These are phyloP conservation scores for Sporothrix brasiliensis DNA, from an alignment of 2,329 filamentous ascomycete species.

Conservation along the genomic window DNA sequence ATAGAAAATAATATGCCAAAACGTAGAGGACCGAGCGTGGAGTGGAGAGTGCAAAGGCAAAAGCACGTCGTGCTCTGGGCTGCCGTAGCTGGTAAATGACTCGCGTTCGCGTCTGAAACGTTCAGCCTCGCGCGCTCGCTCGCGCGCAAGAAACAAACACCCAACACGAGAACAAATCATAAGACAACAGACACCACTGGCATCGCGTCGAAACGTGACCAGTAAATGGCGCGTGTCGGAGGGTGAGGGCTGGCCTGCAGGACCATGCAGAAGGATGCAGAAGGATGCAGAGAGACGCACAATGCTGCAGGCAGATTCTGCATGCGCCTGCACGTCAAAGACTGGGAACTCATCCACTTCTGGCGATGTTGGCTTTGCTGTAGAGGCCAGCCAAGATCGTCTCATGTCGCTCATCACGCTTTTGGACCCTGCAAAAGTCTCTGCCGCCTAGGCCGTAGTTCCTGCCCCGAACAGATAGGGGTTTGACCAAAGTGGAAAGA, in stretches of 20 bases:
- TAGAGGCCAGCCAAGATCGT: too few species aligned
- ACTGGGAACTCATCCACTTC: neutral
- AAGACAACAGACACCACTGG: too few species aligned
- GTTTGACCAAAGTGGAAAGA: neutral
- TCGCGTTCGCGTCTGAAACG: neutral
- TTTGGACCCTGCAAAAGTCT: too few species aligned
- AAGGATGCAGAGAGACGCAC: neutral
- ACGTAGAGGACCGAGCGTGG: neutral
- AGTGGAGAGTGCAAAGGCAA: too few species aligned
- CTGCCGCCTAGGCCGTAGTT: too few species aligned
- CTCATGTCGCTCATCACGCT: too few species aligned
- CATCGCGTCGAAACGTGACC: slow-evolving; percentile 8
- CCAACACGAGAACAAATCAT: neutral
- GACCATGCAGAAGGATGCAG: neutral
- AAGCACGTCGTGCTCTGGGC: neutral
- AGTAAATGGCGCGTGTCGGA: neutral
- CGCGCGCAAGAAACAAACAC: neutral
- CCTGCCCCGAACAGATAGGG: too few species aligned
- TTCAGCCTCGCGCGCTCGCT: neutral
- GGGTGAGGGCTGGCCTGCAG: neutral
- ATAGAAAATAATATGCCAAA: neutral
- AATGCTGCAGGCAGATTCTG: neutral
- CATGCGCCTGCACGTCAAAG: neutral
- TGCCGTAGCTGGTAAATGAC: neutral
- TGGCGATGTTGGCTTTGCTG: neutral